These are phyloP conservation scores for Ramichloridium luteum DNA, from an alignment of 2,329 filamentous ascomycete species.

Conservation along the genomic window DNA sequence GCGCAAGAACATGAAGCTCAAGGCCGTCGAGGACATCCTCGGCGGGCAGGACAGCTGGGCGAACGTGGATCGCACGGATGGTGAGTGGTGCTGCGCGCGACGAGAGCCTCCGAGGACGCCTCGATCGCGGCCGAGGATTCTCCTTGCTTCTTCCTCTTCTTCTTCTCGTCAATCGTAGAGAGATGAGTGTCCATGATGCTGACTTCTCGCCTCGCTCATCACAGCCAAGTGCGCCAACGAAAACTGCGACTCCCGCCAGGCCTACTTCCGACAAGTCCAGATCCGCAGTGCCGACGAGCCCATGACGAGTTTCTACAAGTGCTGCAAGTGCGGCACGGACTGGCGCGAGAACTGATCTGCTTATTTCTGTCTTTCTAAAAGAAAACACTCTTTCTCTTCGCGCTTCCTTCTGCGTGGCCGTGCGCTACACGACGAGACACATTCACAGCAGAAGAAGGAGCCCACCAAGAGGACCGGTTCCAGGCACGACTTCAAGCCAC, in stretches of 20 bases:
- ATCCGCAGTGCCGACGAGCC: constrained; percentile 97
- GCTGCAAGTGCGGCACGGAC: constrained; percentile 32
- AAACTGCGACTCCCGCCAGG: constrained; percentile 67
- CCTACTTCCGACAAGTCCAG: constrained; percentile 93
- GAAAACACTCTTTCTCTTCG: too few relatives aligned
- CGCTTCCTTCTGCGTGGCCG: too few relatives aligned
- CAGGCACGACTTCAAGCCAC: too few relatives aligned
- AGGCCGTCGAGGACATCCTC: constrained; percentile 81
- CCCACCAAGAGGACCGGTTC: too few relatives aligned
- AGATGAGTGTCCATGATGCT: constrained; percentile 3
- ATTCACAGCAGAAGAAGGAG: too few relatives aligned
- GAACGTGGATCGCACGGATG: constrained; percentile 70
- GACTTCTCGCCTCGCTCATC: background rate
- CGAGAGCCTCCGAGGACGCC: too few relatives aligned
- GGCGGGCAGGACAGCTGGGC: constrained; percentile 82
- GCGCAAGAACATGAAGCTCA: constrained; percentile 65
- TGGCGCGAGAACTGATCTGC: constrained; percentile 33
- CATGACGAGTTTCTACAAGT: constrained; percentile 90
- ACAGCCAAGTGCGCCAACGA: constrained; percentile 70
- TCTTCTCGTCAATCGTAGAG: too few relatives aligned
- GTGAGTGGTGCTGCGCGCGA: constrained; percentile 34
- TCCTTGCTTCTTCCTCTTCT: background rate
- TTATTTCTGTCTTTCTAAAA: too few relatives aligned
- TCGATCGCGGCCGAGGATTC: constrained; percentile 2
- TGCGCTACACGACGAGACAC: too few relatives aligned